Evolutionary conservation across 1,284 basidiomycete genomes (phyloP).

Genomic region (Lignosus rhinocerotis): DNA sequence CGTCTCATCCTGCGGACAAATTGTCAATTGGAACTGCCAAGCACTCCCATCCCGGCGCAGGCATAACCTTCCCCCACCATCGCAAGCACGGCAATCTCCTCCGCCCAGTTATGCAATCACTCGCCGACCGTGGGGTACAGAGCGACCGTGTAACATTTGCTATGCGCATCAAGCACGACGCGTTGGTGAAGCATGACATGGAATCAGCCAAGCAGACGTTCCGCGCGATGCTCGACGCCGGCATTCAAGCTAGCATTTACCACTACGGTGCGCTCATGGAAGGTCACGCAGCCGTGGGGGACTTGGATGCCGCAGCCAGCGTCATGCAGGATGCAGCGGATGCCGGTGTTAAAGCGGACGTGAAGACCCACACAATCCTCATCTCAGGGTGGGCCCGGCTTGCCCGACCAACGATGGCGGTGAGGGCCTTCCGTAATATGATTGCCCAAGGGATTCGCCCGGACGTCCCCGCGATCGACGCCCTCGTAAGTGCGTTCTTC

Average conservation of each 20-base stretch:
- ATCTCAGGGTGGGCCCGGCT: slow-evolving; percentile 64
- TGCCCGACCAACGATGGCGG: slow-evolving; percentile 54
- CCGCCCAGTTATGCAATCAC: slow-evolving; percentile 46
- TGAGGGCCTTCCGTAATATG: slow-evolving; percentile 63
- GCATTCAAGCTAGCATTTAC: slow-evolving; percentile 65
- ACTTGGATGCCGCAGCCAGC: slow-evolving; percentile 52
- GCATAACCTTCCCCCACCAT: slow-evolving; percentile 40
- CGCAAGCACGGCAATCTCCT: slow-evolving; percentile 39
- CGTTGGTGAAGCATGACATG: slow-evolving; percentile 50
- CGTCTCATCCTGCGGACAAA: slow-evolving; percentile 24
- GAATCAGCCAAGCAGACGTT: slow-evolving; percentile 53
- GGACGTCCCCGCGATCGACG: slow-evolving; percentile 67
- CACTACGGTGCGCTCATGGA: slow-evolving; percentile 74
- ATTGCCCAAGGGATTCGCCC: slow-evolving; percentile 58
- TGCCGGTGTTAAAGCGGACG: slow-evolving; percentile 53
- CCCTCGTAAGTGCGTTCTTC: slow-evolving; percentile 66
- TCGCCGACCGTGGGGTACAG: slow-evolving; percentile 47
- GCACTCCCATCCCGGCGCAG: slow-evolving; percentile 50
- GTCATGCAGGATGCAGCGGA: slow-evolving; percentile 51
- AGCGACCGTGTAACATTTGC: slow-evolving; percentile 57
- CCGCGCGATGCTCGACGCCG: slow-evolving; percentile 56
- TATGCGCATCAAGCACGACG: slow-evolving; percentile 63
- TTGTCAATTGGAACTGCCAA: slow-evolving; percentile 14
- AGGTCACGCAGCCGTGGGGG: slow-evolving; percentile 55
- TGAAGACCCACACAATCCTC: slow-evolving; percentile 72